Conservation (phyloP, 2,329 filamentous ascomycete genomes). For the Exophiala dermatitidis region DNA sequence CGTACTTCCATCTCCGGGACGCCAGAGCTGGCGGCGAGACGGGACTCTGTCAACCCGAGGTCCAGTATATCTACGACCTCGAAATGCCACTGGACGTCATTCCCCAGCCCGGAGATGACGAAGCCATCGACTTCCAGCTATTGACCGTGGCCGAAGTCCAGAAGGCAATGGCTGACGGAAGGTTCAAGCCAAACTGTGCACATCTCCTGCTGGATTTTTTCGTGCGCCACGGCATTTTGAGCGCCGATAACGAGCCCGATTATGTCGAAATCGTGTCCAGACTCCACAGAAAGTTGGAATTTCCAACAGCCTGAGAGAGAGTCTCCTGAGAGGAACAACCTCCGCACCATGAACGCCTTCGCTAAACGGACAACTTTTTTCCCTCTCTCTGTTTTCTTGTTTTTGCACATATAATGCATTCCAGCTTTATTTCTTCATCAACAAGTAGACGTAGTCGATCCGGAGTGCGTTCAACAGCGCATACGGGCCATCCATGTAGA, state of each 20-base stretch:
- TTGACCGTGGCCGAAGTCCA: conserved; percentile 70
- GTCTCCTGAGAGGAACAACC: not conserved
- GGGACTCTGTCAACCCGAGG: conserved; percentile 79
- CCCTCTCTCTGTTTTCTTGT: not conserved
- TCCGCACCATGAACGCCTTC: conserved; percentile 16
- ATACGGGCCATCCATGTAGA: conserved; percentile 87
- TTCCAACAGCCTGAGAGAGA: conserved; percentile 55
- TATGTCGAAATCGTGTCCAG: conserved; percentile 68
- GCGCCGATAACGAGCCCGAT: conserved; percentile 67
- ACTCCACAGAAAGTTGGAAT: conserved; percentile 71
- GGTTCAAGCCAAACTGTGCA: conserved; percentile 91
- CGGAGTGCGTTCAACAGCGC: conserved; percentile 88
- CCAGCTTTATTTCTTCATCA: conserved; percentile 71
- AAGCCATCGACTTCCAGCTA: conserved; percentile 79
- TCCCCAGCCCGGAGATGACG: conserved; percentile 74
- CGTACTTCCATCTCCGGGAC: conserved; percentile 78
- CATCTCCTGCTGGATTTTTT: conserved; percentile 84
- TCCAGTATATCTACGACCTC: conserved; percentile 85
- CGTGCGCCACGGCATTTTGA: conserved; percentile 73
- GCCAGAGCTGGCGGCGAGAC: conserved; percentile 69
- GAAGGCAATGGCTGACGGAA: conserved; percentile 59
- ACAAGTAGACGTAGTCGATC: conserved; percentile 88
- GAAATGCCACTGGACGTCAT: conserved; percentile 61
- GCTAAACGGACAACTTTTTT: conserved; percentile 15
- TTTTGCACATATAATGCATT: not conserved